Evolutionary conservation across 139 green algal species (phyloP).

Genomic region (Axilococcus clingmanii): DNA sequence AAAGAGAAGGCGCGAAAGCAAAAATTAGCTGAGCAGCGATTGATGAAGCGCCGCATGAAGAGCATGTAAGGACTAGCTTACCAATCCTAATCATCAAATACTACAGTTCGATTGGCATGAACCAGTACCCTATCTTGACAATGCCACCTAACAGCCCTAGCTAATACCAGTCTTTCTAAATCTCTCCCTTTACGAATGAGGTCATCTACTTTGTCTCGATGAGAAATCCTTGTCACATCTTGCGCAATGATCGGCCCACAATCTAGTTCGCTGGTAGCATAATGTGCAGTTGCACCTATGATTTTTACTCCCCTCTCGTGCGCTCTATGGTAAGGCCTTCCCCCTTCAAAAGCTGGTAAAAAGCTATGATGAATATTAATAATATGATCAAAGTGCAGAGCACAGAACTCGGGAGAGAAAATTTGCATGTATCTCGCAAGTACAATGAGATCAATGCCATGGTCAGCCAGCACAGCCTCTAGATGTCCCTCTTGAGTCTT

Average conservation of each 20-base stretch:
- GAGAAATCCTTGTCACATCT: slow-evolving; percentile 57
- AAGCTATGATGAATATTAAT: slow-evolving; percentile 88
- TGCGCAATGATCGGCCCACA: slow-evolving; percentile 61
- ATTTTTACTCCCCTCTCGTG: slow-evolving; percentile 66
- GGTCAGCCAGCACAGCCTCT: slow-evolving; percentile 37
- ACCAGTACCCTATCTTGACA: slow-evolving; percentile 63
- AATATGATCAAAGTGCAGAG: slow-evolving; percentile 44
- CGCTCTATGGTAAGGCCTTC: slow-evolving; percentile 33
- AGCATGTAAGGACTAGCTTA: too few relatives aligned
- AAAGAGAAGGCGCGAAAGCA: slow-evolving; percentile 1
- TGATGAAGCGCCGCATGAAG: slow-evolving; percentile 2
- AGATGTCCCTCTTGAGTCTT: slow-evolving; percentile 45
- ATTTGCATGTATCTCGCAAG: slow-evolving; percentile 62
- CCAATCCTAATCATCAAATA: slow-evolving; percentile 68
- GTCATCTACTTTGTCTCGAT: slow-evolving; percentile 50
- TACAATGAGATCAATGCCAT: slow-evolving; percentile 52
- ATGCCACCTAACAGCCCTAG: slow-evolving; percentile 56
- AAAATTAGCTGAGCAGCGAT: background rate
- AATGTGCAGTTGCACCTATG: slow-evolving; percentile 76
- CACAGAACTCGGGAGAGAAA: slow-evolving; percentile 52
- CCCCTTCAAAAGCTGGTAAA: slow-evolving; percentile 71
- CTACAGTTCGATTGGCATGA: slow-evolving; percentile 57
- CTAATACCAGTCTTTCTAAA: slow-evolving; percentile 68
- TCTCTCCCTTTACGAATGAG: slow-evolving; percentile 47
- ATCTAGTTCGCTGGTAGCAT: slow-evolving; percentile 55